Evolutionary conservation across 2,329 filamentous ascomycete species (phyloP), one percentile per base, ranked within the genome.

Genomic region (Aspergillus vadensis): DNA sequence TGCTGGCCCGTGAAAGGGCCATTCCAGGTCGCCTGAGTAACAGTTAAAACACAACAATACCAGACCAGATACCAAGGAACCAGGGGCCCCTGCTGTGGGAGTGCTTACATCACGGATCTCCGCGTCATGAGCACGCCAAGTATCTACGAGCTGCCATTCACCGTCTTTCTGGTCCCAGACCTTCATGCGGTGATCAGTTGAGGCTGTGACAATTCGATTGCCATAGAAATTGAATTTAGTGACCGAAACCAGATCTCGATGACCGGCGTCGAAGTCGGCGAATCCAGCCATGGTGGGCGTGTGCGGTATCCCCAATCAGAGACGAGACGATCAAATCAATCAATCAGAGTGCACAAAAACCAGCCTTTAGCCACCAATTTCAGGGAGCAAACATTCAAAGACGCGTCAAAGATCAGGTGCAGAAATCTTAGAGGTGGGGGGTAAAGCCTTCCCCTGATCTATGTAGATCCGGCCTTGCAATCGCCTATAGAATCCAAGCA

Each of bases 161-260:
- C 87, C 87, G 68, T 92, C 89, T 66, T 88, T 82, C 60, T 84
- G 88, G 72, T 95, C 89, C 84, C 94, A 97, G 64, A 97, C 90
- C 73, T 93, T 92, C 70, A 98, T 89, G 74, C 90, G 91, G 75
- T 96, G 94, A 76, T 98, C 94, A 17, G 94, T 91, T 17, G 92
- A 95, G 36, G 92, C 92, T 2, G 92, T 95, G 44, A 93, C 91
- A 81, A 94, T 93, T 68, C 93, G 91, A 70, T 92, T 93, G 68
- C 93, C 94, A 75, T 96, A 96, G 67, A 88, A 88, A 77, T 97
- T 97, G 83, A 96, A 96, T 67, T 91, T 89, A 63, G 94, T 88
- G 58, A 91, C 89, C 65, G 93, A 88, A 55, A 96, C 90, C 48
- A 95, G 83, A 74, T 96, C 79, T 53, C 77, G 75, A 70, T 81